Conservation (phyloP, 2,329 filamentous ascomycete species). For the Microcyclospora tardicrescens region DNA sequence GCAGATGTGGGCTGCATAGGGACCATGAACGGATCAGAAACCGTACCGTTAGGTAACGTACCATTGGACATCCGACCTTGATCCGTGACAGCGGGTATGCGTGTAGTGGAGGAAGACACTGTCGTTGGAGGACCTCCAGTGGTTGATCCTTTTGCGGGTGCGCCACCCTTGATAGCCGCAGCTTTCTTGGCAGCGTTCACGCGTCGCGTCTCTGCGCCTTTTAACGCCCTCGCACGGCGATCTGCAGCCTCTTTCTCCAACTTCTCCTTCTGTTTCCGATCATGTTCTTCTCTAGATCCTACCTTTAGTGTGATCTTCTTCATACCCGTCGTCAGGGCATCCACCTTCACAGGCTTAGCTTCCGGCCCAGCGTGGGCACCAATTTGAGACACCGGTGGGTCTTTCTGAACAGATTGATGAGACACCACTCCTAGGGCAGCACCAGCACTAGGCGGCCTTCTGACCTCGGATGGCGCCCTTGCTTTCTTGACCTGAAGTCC, state of each 20-base stretch:
- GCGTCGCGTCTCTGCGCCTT: slow-evolving; percentile 20
- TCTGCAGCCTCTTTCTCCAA: slow-evolving; percentile 29
- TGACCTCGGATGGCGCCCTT: slow-evolving; percentile 7
- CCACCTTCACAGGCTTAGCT: slow-evolving; percentile 28
- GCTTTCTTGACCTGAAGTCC: slow-evolving; percentile 16
- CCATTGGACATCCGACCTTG: neutral
- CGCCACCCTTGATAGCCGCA: slow-evolving; percentile 1
- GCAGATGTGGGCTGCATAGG: no score
- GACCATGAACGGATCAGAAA: no score
- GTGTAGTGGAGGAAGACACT: neutral
- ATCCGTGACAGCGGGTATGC: neutral
- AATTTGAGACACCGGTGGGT: neutral
- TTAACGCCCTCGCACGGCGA: slow-evolving; percentile 18
- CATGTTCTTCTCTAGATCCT: slow-evolving; percentile 44
- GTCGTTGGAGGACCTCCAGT: neutral
- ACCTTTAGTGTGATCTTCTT: slow-evolving; percentile 48
- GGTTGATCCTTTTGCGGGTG: neutral
- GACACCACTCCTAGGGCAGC: slow-evolving; percentile 23
- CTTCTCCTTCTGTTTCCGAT: slow-evolving; percentile 26
- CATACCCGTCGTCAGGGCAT: slow-evolving; percentile 39
- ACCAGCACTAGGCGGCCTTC: neutral
- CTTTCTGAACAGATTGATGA: slow-evolving; percentile 17
- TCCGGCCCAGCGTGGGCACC: slow-evolving; percentile 3
- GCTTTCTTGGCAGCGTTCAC: slow-evolving; percentile 22
- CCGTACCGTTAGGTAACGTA: no score